A percentile compares a stretch with the other conserved stretches of the same genome.
Conservation (phyloP, 169 alveolate species). For the Eimeria brunetti region DNA sequence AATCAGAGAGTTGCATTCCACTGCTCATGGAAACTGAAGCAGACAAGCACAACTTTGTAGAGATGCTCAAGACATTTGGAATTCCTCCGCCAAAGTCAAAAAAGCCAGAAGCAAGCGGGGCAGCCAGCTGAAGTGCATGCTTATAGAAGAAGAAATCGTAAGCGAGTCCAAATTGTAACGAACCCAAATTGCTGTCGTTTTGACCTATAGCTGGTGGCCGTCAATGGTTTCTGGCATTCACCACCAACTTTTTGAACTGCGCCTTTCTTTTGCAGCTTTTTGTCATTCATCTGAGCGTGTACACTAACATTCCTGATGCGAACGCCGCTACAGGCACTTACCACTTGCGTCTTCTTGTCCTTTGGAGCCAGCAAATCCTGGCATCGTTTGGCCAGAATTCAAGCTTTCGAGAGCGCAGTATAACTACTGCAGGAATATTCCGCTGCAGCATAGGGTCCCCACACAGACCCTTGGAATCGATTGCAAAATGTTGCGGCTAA, state of each 20-base stretch:
- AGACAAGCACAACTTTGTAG: slow-evolving; percentile 40
- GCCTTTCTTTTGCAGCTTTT: neutral
- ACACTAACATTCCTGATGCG: neutral
- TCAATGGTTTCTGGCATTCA: neutral
- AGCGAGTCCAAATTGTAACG: neutral
- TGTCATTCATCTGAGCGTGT: neutral
- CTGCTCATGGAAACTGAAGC: slow-evolving; percentile 40
- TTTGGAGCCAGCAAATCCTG: neutral
- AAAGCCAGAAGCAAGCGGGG: slow-evolving; percentile 23
- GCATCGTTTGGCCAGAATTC: neutral
- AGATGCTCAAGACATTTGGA: slow-evolving; percentile 51
- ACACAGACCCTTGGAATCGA: neutral
- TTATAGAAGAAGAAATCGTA: neutral
- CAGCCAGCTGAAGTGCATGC: slow-evolving; percentile 31
- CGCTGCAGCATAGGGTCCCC: neutral
- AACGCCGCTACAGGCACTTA: neutral
- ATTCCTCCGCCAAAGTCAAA: slow-evolving; percentile 49
- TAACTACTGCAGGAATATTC: neutral
- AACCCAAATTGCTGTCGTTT: neutral
- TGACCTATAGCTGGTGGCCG: neutral
- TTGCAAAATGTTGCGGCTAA: neutral
- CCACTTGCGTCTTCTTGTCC: neutral
- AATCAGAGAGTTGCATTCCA: slow-evolving; percentile 59
- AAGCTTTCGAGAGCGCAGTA: neutral
- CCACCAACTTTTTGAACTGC: neutral